Base-by-base conservation (phyloP, 1,284 basidiomycete genomes). In the Papiliotrema fonsecae region DNA sequence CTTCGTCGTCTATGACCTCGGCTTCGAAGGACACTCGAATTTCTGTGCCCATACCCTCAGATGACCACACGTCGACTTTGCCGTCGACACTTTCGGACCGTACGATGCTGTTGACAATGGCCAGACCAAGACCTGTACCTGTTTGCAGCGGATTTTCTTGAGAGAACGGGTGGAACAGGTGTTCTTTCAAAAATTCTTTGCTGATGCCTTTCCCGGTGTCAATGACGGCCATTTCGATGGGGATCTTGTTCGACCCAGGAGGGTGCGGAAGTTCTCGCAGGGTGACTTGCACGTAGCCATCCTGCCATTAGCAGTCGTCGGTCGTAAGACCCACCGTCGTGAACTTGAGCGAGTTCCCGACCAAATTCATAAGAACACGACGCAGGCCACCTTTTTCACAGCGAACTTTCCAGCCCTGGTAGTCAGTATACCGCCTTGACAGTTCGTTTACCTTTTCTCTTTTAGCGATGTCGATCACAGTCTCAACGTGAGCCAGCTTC, bases 111-210 rank as follows among this genome's bases (percentile, higher is more conserved):
- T 89, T 91, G 67, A 97, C 93, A 59, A 97, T 97, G 21, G 93
- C 92, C 21, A 97, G 82, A n/a, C 93, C 93, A 2, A 97, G 80
- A 16, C 93, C 93, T 1, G 93, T 97, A 1, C 93, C 93, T 2
- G 90, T 86, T 63, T 94, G 90, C 9, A 75, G 54, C 0, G 73
- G 72, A 49, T 75, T 73, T 54, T 79, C 77, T 50, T 97, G 93
- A 0, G 92, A 91, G 74, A 97, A 97, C 0, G 93, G 93, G 62
- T 96, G 92, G 76, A 97, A 97, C 2, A 97, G 78, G 73, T 96
- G 90, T 59, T 96, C 91, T 82, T 88, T 88, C 50, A 91, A 73
- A 70, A 93, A 93, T 52, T 85, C 84, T 60, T 87, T 85, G 65
- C 86, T 88, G 50, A 92, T 92, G 18, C 89, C 89, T 77, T 93